Conservation (phyloP, 2,329 filamentous ascomycete genomes). For the Phaeosphaeriaceae sp. region DNA sequence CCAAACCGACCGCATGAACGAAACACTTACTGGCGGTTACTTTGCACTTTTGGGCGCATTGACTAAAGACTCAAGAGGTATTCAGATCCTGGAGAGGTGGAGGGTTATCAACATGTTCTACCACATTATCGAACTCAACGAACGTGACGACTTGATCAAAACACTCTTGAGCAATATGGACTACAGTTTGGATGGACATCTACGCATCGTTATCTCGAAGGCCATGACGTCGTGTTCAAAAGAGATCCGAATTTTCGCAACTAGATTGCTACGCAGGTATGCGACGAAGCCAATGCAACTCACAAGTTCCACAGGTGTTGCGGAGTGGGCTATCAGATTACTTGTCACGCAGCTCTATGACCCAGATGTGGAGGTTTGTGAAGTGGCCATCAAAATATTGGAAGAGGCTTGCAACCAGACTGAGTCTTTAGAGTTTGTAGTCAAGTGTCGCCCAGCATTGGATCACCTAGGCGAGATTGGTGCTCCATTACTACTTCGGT, state of each 20-base stretch:
- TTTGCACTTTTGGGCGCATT: conserved; percentile 90
- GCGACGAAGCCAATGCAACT: conserved; percentile 65
- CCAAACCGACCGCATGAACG: conserved; percentile 79
- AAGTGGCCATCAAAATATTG: conserved; percentile 93
- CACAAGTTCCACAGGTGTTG: conserved; percentile 62
- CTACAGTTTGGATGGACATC: conserved; percentile 83
- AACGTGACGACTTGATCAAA: conserved; percentile 90
- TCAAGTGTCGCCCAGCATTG: conserved; percentile 90
- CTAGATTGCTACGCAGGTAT: conserved; percentile 85
- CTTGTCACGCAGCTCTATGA: conserved; percentile 99
- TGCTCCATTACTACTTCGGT: conserved; percentile 87
- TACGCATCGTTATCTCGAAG: conserved; percentile 90
- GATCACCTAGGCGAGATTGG: conserved; percentile 97
- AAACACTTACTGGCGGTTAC: conserved; percentile 90
- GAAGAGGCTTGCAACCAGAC: conserved; percentile 97
- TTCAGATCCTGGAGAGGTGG: conserved; percentile 93
- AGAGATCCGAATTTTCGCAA: conserved; percentile 87
- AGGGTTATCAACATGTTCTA: conserved; percentile 99
- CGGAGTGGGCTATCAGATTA: conserved; percentile 94
- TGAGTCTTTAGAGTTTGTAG: conserved; percentile 90
- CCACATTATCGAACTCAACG: conserved; percentile 90
- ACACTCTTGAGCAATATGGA: conserved; percentile 89
- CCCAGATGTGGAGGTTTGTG: conserved; percentile 94
- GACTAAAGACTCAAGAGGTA: conserved; percentile 79
- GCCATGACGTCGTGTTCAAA: conserved; percentile 91